Evolutionary conservation across 2,329 filamentous ascomycete species (phyloP).

Genomic region (Neofusicoccum sp.): DNA sequence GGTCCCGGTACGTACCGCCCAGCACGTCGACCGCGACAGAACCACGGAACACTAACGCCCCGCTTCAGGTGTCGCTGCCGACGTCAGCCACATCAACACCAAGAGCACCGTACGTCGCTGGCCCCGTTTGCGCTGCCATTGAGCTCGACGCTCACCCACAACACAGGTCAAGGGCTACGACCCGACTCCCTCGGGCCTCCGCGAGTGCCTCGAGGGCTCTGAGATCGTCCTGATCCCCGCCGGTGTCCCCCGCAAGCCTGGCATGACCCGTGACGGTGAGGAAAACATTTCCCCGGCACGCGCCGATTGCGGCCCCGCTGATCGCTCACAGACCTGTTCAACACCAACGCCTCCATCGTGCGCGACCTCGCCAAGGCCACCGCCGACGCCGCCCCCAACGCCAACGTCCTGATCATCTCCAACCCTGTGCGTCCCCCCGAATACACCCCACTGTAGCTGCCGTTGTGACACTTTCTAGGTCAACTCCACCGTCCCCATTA

Average conservation of each 20-base stretch:
- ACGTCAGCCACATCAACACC: conserved; percentile 99
- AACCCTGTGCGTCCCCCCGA: conserved; percentile 70
- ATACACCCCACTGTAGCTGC: background rate
- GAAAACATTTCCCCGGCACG: background rate
- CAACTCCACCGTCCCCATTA: conserved; percentile 99
- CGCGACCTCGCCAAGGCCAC: conserved; percentile 95
- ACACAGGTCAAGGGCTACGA: conserved; percentile 81
- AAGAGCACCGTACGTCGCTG: conserved; percentile 69
- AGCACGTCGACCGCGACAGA: background rate
- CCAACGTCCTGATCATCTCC: conserved; percentile 95
- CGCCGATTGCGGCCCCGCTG: background rate
- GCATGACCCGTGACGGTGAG: conserved; percentile 94
- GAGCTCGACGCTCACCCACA: conserved; percentile 8
- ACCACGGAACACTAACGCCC: background rate
- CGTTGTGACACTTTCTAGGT: conserved; percentile 52
- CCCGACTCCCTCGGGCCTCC: conserved; percentile 73
- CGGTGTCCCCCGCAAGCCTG: conserved; percentile 97
- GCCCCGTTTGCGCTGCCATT: conserved; percentile 7
- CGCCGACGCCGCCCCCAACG: conserved; percentile 84
- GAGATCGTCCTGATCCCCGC: conserved; percentile 97
- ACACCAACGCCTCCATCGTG: conserved; percentile 99
- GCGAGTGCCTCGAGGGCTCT: conserved; percentile 77
- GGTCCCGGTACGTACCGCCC: conserved; percentile 72
- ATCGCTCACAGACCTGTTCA: conserved; percentile 78
- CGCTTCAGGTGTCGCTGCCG: conserved; percentile 84